Conservation (phyloP, 305 asterid genomes). For the Coffea humblotiana region DNA sequence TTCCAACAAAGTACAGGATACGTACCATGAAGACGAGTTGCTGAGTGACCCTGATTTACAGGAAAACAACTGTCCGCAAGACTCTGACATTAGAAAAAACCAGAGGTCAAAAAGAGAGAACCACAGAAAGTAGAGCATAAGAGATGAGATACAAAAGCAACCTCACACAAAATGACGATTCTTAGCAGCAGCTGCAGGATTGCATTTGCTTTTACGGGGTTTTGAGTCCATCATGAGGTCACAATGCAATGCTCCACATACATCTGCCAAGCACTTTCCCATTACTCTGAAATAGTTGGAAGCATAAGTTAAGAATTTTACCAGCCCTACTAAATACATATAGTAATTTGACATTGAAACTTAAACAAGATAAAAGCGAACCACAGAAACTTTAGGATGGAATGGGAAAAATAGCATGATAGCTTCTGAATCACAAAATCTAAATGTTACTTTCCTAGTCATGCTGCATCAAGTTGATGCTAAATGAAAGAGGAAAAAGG, state of each 20-base stretch:
- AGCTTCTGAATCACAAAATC: neutral
- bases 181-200: constrained; percentile 82
- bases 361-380: neutral
- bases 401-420: neutral
- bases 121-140: neutral
- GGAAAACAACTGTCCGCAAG: constrained; percentile 89
- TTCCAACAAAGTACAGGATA: constrained; percentile 9
- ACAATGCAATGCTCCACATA: constrained; percentile 94
- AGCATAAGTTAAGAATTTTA: constrained; percentile 13
- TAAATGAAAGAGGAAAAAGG: neutral
- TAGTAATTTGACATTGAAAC: neutral
- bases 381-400: neutral
- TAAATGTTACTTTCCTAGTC: neutral
- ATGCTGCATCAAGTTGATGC: neutral
- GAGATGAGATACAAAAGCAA: constrained; percentile 23
- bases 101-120: constrained; percentile 15
- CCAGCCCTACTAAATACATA: neutral
- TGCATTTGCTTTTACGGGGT: constrained; percentile 73
- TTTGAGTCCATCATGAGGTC: constrained; percentile 54
- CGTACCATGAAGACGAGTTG: constrained; percentile 82
- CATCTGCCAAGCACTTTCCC: constrained; percentile 92
- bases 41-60: constrained; percentile 50
- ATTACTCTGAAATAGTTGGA: constrained; percentile 51
- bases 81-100: constrained; percentile 41
- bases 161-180: constrained; percentile 91